Percentiles rank a stretch among this genome's conserved stretches.
phyloP scores from a whole-genome alignment of 164 flowering plant genomes.

The Dillenia suffruticosa region DNA sequence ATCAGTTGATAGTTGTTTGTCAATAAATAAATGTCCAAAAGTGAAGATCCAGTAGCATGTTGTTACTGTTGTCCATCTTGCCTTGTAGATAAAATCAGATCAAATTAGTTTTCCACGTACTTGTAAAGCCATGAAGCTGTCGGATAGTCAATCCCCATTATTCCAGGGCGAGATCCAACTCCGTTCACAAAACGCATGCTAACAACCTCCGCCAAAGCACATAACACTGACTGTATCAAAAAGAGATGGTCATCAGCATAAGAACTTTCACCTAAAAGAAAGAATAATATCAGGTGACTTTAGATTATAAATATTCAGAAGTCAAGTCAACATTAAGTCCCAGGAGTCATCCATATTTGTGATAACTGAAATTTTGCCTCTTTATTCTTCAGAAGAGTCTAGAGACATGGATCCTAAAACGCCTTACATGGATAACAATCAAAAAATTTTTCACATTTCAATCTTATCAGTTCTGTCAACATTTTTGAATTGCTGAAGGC shows the following conservation, averaged over 20 bases:
- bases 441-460: too few species aligned
- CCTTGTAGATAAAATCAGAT: too few species aligned
- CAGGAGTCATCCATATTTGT: background rate
- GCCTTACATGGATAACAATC: too few species aligned
- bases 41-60: background rate
- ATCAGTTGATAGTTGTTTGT: background rate
- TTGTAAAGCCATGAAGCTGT: slow-evolving; percentile 76
- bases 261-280: background rate
- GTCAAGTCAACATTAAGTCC: background rate
- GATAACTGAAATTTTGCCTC: background rate
- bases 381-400: background rate
- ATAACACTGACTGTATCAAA: slow-evolving; percentile 49
- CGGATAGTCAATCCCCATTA: slow-evolving; percentile 79
- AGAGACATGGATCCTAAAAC: background rate
- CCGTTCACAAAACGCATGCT: slow-evolving; percentile 85
- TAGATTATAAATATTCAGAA: too few species aligned
- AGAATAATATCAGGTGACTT: background rate
- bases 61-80: background rate
- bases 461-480: too few species aligned
- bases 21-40: slow-evolving; percentile 8
- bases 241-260: background rate
- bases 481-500: too few species aligned
- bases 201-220: slow-evolving; percentile 77
- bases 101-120: slow-evolving; percentile 33
- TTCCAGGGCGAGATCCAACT: slow-evolving; percentile 45